Base-by-base conservation (phyloP, 176 grass and related monocot genomes). In the Avena sativa region DNA sequence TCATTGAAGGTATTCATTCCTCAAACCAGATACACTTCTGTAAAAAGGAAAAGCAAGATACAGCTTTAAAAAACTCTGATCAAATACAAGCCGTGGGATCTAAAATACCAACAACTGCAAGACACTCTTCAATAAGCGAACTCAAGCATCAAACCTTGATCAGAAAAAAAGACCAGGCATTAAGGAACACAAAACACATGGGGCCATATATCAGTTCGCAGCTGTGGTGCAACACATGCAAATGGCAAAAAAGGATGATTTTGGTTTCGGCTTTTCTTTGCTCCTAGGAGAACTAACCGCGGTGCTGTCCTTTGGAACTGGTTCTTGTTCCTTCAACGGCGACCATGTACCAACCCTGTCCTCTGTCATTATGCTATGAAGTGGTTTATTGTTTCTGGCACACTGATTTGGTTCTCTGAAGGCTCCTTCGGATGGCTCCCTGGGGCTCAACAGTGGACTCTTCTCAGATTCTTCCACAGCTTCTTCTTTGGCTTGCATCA, bases 141-240 rank as follows among this genome's bases (percentile, higher is more conserved):
- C 73, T 12, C 25, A 87, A 84, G 60, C 76, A 87, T 10, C 79
- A 76, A 36, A 83, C 34, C 48, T 28, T 52, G 48, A 75, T 30
- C 72, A 52, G 30, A 76, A 49, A 4, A 16, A 76, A 75, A 26
- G 16, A 51, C 6, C 72, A 76, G 72, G 72, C 47, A 74, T 74
- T 3, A 66, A 58, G 12, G 23, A 59, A 44, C n/a, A 13, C 20
- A 23, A 78, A 77, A 80, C 74, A 87, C 23, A 74, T 58, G 30
- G 34, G 79, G 12, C 12, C 32, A 79, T 57, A 66, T 47, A 81
- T 91, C 68, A 91, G 59, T 91, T 76, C 13, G 49, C 76, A 74
- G 49, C 9, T 69, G 89, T 80, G 48, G 60, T 48, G 78, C 89
- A 87, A 61, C 89, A 87, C 85, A 91, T 68, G 74, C 85, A 91